These are phyloP conservation scores for Allium cepa DNA, from an alignment of 106 monocot species.

Conservation along the genomic window DNA sequence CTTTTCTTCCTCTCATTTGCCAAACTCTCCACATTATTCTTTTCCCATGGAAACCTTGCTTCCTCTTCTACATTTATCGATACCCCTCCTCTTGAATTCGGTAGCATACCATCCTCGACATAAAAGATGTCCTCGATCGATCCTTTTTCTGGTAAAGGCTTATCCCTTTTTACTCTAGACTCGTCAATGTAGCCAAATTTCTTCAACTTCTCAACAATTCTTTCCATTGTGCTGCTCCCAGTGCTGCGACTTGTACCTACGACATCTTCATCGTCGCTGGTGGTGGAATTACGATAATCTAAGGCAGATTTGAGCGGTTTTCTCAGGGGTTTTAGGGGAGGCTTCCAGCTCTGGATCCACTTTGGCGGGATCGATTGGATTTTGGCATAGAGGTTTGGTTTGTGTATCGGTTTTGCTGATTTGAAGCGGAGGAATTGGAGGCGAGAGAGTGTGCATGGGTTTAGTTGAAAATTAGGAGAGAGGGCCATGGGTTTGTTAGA, in stretches of 20 bases:
- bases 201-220: constrained; percentile 73
- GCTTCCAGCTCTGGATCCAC: constrained; percentile 39
- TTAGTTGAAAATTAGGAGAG: constrained; percentile 15
- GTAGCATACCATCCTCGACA: constrained; percentile 71
- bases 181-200: constrained; percentile 72
- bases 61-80: constrained; percentile 35
- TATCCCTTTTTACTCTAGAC: constrained; percentile 10
- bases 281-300: constrained; percentile 50
- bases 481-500: constrained; percentile 9
- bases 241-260: constrained; percentile 64
- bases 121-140: constrained; percentile 90
- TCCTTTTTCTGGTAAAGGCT: constrained; percentile 46
- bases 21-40: constrained; percentile 8
- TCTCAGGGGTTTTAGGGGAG: constrained; percentile 13
- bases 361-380: constrained; percentile 1
- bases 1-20: constrained; percentile 29
- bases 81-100: constrained; percentile 57
- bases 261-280: constrained; percentile 47
- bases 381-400: constrained; percentile 1
- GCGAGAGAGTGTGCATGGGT: constrained; percentile 1
- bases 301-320: constrained; percentile 23
- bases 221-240: constrained; percentile 69
- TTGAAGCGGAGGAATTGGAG: constrained; percentile 7
- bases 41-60: constrained; percentile 88
- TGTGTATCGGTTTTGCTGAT: constrained; percentile 5